Evolutionary conservation across 2,329 filamentous ascomycete genomes (phyloP), one percentile per base, ranked within the genome.

Genomic region (Aspergillus vadensis): DNA sequence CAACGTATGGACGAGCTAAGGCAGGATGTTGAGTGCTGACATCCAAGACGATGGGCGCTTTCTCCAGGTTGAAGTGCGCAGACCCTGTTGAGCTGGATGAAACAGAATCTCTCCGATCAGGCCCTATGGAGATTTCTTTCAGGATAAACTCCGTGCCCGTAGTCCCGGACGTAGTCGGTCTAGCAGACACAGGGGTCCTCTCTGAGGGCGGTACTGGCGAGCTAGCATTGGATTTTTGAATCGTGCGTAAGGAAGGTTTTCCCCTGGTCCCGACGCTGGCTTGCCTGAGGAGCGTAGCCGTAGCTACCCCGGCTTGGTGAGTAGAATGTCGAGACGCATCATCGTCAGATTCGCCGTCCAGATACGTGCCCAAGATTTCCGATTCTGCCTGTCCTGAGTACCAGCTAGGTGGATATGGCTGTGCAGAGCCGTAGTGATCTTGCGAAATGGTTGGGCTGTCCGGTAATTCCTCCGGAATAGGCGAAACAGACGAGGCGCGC

Each of bases 391-490:
- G 73, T 4, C 72, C 77, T 32, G 81, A 83, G 4, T 81, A 85
- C 85, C 88, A 92, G 66, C 81, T 86, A 19, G 86, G 85, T 1
- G 90, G 89, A 72, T 92, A 90, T 0, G 85, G 89, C 38, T 86
- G 85, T 66, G 89, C 92, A 2, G 90, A 92, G 21, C 77, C 89
- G 69, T 86, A 88, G 0, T 90, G 91, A 27, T 81, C 81, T 70
- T 86, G 84, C 0, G 68, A 59, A 6, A 71, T 69, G 27, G 86
- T 86, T 23, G 82, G 69, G 23, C 74, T 68, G 53, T 77, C 80
- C 0, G 85, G 82, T 63, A 83, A 85, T 70, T 92, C 90, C 73
- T 92, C 90, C 0, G 87, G 88, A 56, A 93, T 92, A 0, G 90
- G 89, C 0, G 90, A 90, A 25, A 92, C 88, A 61, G 83, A 88